Evolutionary conservation across 2,329 filamentous ascomycete species (phyloP), one percentile per base, ranked within the genome.

Genomic region (Aspergillus calidoustus): DNA sequence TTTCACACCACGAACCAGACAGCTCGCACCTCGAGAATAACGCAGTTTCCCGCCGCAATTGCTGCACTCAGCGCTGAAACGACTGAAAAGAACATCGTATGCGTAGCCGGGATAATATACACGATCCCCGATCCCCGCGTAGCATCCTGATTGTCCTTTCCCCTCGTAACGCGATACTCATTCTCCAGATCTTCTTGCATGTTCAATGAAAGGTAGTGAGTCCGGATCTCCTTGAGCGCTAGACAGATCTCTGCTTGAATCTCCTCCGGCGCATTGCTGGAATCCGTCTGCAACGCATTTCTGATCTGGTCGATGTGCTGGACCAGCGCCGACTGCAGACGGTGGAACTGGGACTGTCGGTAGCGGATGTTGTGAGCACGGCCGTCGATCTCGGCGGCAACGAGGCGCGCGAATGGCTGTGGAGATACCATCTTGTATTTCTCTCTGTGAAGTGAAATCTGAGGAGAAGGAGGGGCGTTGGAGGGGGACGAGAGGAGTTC

Each of bases 31-130:
- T 84, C 80, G 11, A 86, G 50, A 34, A 81, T 74, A 3, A 84
- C 75, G 65, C 82, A 85, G 60, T 84, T 85, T 0, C 83, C 84
- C 13, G 82, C 81, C 1, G 80, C 78, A 31, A 86, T 65, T 7
- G 83, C 82, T 4, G 82, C 78, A 38, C 76, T 77, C 44, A 85
- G 54, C 0, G 82, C 78, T 3, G 72, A 73, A 19, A 84, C 65
- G 1, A 78, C 66, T 0, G 79, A 82, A 63, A 80, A 85, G 61
- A 86, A 80, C 8, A 81, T 71, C 0, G 80, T 84, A 68, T 86
- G 80, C 7, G 62, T 71, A 9, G 75, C 72, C 1, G 83, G 82
- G 53, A 82, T 77, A 54, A 86, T 81, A 49, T 82, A 82, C 1
- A 81, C 71, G 43, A 75, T 72, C 0, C 73, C 73, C 2, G 59